A percentile compares a stretch with the other conserved stretches of the same genome.
These are phyloP conservation scores for Ophiocordyceps camponoti-leonardi DNA, from an alignment of 2,329 filamentous ascomycete species.

Conservation along the genomic window DNA sequence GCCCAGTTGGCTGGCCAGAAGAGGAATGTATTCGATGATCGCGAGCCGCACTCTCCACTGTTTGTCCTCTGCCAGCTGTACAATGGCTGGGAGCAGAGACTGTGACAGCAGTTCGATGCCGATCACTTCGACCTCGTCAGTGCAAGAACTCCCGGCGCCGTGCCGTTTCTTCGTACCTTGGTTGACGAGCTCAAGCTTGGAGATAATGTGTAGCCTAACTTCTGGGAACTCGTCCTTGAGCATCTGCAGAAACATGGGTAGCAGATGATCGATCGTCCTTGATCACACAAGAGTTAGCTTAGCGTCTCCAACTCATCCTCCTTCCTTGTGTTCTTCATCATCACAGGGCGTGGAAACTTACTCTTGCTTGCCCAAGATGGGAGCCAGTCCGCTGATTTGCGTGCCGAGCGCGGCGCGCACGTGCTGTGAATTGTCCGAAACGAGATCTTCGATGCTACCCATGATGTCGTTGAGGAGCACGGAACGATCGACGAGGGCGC, in stretches of 20 bases:
- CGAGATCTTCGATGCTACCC: slow-evolving; percentile 87
- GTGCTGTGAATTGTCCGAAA: slow-evolving; percentile 91
- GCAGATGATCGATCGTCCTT: slow-evolving; percentile 86
- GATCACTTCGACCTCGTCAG: slow-evolving; percentile 45
- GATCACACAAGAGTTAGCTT: not conserved
- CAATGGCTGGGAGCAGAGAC: slow-evolving; percentile 89
- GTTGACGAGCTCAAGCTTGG: slow-evolving; percentile 97
- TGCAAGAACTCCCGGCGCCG: no score
- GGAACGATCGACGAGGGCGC: slow-evolving; percentile 68
- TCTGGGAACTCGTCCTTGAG: slow-evolving; percentile 98
- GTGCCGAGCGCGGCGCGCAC: slow-evolving; percentile 89
- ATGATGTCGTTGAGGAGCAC: slow-evolving; percentile 91
- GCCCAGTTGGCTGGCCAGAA: slow-evolving; percentile 86
- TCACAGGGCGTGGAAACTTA: slow-evolving; percentile 28
- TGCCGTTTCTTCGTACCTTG: slow-evolving; percentile 47
- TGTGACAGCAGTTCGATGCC: slow-evolving; percentile 94
- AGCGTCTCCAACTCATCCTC: not conserved
- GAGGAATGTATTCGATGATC: slow-evolving; percentile 97
- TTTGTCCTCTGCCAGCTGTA: slow-evolving; percentile 96
- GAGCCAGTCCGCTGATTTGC: slow-evolving; percentile 90
- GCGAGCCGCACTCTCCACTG: slow-evolving; percentile 96
- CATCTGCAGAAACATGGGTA: slow-evolving; percentile 99
- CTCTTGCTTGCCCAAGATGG: slow-evolving; percentile 96
- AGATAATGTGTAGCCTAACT: slow-evolving; percentile 96
- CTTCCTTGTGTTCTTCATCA: no score